Conservation (phyloP, 768 basidiomycete genomes). For the Phaffia tasmanica region DNA sequence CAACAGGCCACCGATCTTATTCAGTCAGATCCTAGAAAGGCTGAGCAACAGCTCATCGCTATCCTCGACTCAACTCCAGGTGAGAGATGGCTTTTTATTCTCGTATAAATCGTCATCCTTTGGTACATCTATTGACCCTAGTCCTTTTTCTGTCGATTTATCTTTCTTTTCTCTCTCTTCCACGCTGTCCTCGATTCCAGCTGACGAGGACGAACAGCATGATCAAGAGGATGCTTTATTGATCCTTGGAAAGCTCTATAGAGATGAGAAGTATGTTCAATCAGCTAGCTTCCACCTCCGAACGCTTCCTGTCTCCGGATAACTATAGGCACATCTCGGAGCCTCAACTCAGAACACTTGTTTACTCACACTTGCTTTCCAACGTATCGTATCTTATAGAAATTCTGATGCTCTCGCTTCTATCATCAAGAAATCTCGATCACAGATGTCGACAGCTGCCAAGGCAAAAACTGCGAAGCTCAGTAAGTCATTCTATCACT, state of each 20-base stretch:
- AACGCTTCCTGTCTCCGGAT: background rate
- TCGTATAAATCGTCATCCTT: background rate
- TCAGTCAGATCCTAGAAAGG: constrained; percentile 12
- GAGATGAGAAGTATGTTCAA: constrained; percentile 62
- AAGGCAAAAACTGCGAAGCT: constrained; percentile 96
- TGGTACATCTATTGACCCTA: background rate
- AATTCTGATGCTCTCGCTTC: constrained; percentile 75
- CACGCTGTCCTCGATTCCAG: constrained; percentile 28
- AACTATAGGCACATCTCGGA: background rate
- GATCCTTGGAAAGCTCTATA: constrained; percentile 73
- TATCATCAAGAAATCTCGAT: constrained; percentile 68
- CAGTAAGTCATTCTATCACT: constrained; percentile 46
- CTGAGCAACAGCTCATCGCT: constrained; percentile 4
- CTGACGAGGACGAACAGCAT: constrained; percentile 49
- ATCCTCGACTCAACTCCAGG: constrained; percentile 14
- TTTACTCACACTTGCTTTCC: background rate
- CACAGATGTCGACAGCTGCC: constrained; percentile 85
- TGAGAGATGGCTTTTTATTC: background rate
- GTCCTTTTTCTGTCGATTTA: too few species aligned
- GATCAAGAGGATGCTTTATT: constrained; percentile 78
- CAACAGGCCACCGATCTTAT: background rate
- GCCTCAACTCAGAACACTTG: background rate
- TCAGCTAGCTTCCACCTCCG: background rate
- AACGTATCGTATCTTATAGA: constrained; percentile 40
- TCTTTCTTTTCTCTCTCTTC: background rate